Base-by-base conservation (phyloP, 2,329 filamentous ascomycete species). In the Ilyonectria sp. region DNA sequence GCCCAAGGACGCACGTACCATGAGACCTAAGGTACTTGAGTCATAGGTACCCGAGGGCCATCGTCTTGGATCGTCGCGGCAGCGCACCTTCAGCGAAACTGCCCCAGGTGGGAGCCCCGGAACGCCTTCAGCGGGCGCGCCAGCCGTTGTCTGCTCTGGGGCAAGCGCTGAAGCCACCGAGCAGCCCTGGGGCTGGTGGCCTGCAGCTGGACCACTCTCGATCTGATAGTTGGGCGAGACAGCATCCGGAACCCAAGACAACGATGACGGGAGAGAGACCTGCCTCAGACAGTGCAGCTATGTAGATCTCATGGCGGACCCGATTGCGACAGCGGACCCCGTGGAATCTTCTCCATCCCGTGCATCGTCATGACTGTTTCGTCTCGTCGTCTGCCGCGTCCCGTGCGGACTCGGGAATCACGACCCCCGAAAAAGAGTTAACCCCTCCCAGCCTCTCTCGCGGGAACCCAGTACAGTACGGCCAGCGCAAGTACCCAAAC, bases 1-100 rank as follows among this genome's bases (percentile, higher is more conserved):
- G 63, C 63, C 63, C 63, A 65, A 65, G 58, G 23, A 29, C 57
- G 58, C 63, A 65, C 63, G 63, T 61, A 57, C 63, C 63, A 56
- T 47, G 26, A 33, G 57, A 55, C 26, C 57, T n/a, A 43, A 53
- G 52, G 63, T 65, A 65, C 63, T 60, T 57, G 44, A 33, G 33
- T 13, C 33, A 17, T 31, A 53, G 19, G 63, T 61, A 65, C 52
- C 37, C 15, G 40, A 43, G 5, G 8, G 8, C 40, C 61, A 19
- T 35, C 17, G 26, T 35, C 50, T 43, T 47, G 37, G 37, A 53
- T 58, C 29, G n/a, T 19, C 17, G n/a, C 29, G 17, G n/a, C 11
- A n/a, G 37, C 17, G 26, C 0, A 10, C 26, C 31, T 31, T 15
- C 40, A 64, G 62, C 44, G 49, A n/a, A n/a, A 9, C 26, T 19